phyloP scores from a whole-genome alignment of 2,329 filamentous ascomycete species.

The Xylariomycetidae sp. region DNA sequence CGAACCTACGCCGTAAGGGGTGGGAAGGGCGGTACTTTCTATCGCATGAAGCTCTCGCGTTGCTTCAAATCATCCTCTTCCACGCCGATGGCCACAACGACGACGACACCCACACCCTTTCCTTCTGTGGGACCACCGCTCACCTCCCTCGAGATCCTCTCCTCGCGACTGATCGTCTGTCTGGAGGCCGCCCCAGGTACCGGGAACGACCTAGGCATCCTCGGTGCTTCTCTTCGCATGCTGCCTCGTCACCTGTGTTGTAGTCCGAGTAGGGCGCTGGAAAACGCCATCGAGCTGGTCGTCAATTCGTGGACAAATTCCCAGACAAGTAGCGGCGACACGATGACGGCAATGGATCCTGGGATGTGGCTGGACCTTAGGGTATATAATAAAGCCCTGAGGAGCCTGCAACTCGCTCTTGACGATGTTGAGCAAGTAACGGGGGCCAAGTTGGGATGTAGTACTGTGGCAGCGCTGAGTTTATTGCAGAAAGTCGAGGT shows the following conservation, averaged over 20 bases:
- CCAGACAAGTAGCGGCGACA: conserved; percentile 14
- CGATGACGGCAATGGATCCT: no score
- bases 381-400: conserved; percentile 19
- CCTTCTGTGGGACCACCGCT: no score
- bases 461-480: conserved; percentile 20
- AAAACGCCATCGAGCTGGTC: conserved; percentile 20
- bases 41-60: conserved; percentile 12
- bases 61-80: no score
- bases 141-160: no score
- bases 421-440: no score
- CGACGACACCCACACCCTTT: no score
- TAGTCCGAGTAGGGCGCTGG: conserved; percentile 14
- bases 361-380: conserved; percentile 20
- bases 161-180: conserved; percentile 15
- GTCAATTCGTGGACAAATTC: conserved; percentile 21
- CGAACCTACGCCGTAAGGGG: no score
- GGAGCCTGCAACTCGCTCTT: conserved; percentile 21
- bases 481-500: conserved; percentile 26
- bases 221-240: conserved; percentile 20
- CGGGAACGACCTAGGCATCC: conserved; percentile 19
- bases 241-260: conserved; percentile 17
- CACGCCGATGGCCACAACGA: no score
- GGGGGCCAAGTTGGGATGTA: no score
- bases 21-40: no score
- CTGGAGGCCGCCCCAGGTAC: conserved; percentile 18